These are phyloP conservation scores for Rhodotorula diobovata DNA, from an alignment of 768 basidiomycete genomes.

Conservation along the genomic window DNA sequence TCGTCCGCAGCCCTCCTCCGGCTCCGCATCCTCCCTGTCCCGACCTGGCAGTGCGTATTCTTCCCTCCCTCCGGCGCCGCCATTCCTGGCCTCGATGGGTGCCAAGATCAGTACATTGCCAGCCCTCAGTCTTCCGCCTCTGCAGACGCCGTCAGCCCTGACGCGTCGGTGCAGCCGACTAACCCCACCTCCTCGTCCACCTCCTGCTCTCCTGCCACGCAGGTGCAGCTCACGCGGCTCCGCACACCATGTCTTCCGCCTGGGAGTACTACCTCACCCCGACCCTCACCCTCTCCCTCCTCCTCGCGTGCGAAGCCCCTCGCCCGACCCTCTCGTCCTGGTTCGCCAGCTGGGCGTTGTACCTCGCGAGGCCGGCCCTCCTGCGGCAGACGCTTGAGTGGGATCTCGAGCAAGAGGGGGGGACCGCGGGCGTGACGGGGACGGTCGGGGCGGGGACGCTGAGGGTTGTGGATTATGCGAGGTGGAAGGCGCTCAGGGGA, in stretches of 20 bases:
- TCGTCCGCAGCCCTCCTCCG: no score
- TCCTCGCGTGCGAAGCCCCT: conserved; percentile 17
- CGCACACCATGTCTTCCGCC: conserved; percentile 9
- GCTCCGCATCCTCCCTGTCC: no score
- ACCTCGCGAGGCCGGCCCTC: conserved; percentile 11
- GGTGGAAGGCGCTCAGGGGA: background rate
- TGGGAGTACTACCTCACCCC: conserved; percentile 29
- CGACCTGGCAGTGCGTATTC: no score
- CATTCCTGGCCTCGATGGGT: no score
- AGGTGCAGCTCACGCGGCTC: no score
- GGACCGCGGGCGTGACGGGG: background rate
- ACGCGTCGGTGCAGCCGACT: no score
- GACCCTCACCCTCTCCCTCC: conserved; percentile 25
- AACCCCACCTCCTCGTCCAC: no score
- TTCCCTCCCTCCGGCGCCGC: no score
- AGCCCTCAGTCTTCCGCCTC: no score
- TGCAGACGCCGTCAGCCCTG: no score
- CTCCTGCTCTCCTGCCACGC: no score
- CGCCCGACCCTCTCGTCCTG: conserved; percentile 2
- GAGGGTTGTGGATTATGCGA: conserved; percentile 27
- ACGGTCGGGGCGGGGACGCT: conserved; percentile 22
- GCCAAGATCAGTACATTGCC: no score
- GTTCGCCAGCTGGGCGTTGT: conserved; percentile 1
- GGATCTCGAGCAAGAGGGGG: conserved; percentile 22
- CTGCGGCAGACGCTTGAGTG: conserved; percentile 6